phyloP scores from a whole-genome alignment of 2,329 filamentous ascomycete species.

The Sporothrix globosa region DNA sequence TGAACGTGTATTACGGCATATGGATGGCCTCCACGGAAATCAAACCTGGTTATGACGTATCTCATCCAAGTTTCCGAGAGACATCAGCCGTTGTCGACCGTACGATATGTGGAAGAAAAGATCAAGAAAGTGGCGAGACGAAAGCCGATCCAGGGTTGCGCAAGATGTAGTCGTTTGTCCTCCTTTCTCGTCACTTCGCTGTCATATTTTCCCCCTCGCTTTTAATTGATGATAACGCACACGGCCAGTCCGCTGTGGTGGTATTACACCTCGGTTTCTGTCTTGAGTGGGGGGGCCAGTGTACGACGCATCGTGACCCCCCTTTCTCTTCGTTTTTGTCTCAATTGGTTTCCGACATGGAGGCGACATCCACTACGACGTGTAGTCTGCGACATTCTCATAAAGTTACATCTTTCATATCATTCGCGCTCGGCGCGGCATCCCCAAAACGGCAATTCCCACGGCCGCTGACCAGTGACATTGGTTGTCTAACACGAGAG shows the following conservation, averaged over 20 bases:
- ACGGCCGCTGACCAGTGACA: not conserved
- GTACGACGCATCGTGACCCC: slow-evolving; percentile 5
- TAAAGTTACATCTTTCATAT: too few species aligned
- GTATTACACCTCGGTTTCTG: not conserved
- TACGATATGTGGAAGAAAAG: not conserved
- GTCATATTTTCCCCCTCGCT: not conserved
- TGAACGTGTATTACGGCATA: not conserved
- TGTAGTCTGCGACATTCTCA: not conserved
- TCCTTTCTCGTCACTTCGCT: not conserved
- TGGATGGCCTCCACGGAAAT: not conserved
- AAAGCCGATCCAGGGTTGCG: slow-evolving; percentile 9
- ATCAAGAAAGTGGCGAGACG: not conserved
- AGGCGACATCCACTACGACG: not conserved
- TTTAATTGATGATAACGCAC: not conserved
- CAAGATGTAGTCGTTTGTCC: not conserved
- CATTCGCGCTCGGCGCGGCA: not conserved
- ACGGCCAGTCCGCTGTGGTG: slow-evolving; percentile 5
- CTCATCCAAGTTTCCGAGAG: not conserved
- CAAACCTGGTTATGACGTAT: slow-evolving; percentile 2
- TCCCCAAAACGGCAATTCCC: slow-evolving; percentile 2
- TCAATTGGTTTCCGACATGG: not conserved
- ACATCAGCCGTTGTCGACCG: not conserved
- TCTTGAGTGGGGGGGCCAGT: not conserved
- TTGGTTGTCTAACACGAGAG: not conserved
- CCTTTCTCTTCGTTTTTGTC: not conserved